These are phyloP conservation scores for Curvularia spicifera DNA, from an alignment of 2,329 filamentous ascomycete species.

Conservation along the genomic window DNA sequence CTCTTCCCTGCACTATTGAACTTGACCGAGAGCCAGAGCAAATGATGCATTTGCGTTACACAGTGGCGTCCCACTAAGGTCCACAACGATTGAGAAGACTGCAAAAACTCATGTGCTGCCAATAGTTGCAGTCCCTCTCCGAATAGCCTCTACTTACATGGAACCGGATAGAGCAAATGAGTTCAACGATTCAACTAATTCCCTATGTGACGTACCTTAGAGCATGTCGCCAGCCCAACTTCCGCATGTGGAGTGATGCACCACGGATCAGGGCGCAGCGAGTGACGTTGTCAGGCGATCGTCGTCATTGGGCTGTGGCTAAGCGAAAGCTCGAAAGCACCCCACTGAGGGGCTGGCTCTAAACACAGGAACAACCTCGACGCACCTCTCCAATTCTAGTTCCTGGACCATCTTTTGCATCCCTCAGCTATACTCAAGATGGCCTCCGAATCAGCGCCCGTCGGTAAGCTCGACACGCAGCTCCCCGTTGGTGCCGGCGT, in stretches of 20 bases:
- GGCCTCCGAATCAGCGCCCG: conserved; percentile 40
- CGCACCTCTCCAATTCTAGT: conserved; percentile 33
- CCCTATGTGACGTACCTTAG: not conserved
- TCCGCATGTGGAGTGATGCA: conserved; percentile 9
- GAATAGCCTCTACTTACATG: not conserved
- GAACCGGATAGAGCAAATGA: not conserved
- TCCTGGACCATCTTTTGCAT: conserved; percentile 29
- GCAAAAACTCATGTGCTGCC: not conserved
- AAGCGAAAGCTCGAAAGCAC: conserved; percentile 31
- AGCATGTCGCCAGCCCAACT: conserved; percentile 12
- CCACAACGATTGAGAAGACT: not conserved
- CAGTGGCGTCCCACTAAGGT: not conserved
- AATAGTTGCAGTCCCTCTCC: not conserved
- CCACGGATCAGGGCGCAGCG: conserved; percentile 9
- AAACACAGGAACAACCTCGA: conserved; percentile 39
- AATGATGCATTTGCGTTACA: not conserved
- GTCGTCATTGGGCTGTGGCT: conserved; percentile 41
- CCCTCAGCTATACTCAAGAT: conserved; percentile 40
- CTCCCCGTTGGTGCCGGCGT: not conserved
- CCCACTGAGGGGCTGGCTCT: conserved; percentile 44
- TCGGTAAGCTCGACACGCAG: conserved; percentile 33
- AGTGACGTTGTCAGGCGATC: conserved; percentile 20
- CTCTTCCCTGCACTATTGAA: too few species aligned
- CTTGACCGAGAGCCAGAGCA: not conserved
- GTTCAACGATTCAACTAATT: not conserved